Percentiles rank a stretch among this genome's conserved stretches.
phyloP scores from a whole-genome alignment of 2,329 filamentous ascomycete species.

The Pleomassaria siparia region DNA sequence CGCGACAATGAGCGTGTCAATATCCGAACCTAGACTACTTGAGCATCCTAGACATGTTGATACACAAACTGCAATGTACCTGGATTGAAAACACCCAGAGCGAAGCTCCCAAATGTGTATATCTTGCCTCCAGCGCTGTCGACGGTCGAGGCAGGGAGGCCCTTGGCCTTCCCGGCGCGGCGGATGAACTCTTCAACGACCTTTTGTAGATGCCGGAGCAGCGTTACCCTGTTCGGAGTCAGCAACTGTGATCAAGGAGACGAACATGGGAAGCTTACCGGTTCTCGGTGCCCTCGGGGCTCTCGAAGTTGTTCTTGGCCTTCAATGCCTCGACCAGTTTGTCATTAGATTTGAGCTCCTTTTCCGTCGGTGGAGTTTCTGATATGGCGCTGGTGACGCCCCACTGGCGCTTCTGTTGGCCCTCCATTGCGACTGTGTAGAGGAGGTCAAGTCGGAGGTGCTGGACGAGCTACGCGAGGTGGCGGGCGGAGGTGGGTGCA shows the following conservation, averaged over 20 bases:
- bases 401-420: slow-evolving; percentile 46
- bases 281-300: slow-evolving; percentile 76
- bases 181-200: slow-evolving; percentile 87
- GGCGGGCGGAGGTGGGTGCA: slow-evolving; percentile 4
- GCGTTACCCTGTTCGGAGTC: slow-evolving; percentile 59
- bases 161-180: slow-evolving; percentile 73
- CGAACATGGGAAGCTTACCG: slow-evolving; percentile 55
- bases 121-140: slow-evolving; percentile 88
- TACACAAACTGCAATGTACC: slow-evolving; percentile 41
- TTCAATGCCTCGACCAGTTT: slow-evolving; percentile 82
- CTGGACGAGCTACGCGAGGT: background rate
- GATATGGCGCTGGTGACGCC: slow-evolving; percentile 88
- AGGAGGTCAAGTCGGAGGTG: background rate
- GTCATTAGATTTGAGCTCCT: slow-evolving; percentile 76
- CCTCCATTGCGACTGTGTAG: slow-evolving; percentile 34
- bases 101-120: slow-evolving; percentile 95
- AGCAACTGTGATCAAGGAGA: slow-evolving; percentile 11
- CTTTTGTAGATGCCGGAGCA: slow-evolving; percentile 74
- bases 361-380: slow-evolving; percentile 69
- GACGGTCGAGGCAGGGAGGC: slow-evolving; percentile 72
- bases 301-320: slow-evolving; percentile 89
- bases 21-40: slow-evolving; percentile 76
- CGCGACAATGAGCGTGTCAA: slow-evolving; percentile 90
- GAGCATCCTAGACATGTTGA: slow-evolving; percentile 7
- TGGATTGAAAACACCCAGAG: slow-evolving; percentile 89